Conservation (phyloP, 768 basidiomycete genomes). For the Trichaptum fuscoviolaceum region DNA sequence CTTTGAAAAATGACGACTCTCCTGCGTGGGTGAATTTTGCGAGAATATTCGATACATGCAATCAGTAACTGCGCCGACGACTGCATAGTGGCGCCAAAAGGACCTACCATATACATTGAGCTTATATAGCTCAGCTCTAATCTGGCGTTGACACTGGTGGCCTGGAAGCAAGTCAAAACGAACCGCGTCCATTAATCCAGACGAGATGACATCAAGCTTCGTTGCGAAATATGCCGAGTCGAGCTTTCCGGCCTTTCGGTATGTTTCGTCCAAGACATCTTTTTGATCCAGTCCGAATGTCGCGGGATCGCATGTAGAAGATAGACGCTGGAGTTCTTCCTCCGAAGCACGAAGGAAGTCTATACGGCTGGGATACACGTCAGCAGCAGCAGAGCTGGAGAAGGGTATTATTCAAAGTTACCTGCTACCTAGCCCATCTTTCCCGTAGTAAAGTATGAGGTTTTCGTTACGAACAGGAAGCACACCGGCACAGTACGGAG, state of each 20-base stretch:
- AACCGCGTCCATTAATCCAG: conserved; percentile 25
- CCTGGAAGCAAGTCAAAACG: conserved; percentile 20
- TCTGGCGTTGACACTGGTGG: conserved; percentile 11
- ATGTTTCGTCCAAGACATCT: conserved; percentile 27
- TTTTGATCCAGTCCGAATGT: conserved; percentile 23
- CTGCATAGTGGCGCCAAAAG: no score
- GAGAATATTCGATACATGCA: no score
- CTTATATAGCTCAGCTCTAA: conserved; percentile 30
- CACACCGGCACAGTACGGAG: conserved; percentile 9
- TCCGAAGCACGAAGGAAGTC: conserved; percentile 11
- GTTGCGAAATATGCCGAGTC: conserved; percentile 12
- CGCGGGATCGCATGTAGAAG: conserved; percentile 21
- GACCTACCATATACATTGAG: conserved; percentile 35
- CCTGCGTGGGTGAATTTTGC: background rate
- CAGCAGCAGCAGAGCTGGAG: background rate
- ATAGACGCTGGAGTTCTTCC: conserved; percentile 17
- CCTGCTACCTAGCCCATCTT: background rate
- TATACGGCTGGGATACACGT: background rate
- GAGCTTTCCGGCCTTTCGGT: conserved; percentile 29
- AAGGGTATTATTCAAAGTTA: background rate
- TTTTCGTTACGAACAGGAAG: conserved; percentile 8
- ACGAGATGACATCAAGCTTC: background rate
- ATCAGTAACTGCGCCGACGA: no score
- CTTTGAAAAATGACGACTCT: conserved; percentile 11
- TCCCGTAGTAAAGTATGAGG: conserved; percentile 13